phyloP scores from a whole-genome alignment of 1,284 basidiomycete genomes.

The Paramarasmius palmivorus region DNA sequence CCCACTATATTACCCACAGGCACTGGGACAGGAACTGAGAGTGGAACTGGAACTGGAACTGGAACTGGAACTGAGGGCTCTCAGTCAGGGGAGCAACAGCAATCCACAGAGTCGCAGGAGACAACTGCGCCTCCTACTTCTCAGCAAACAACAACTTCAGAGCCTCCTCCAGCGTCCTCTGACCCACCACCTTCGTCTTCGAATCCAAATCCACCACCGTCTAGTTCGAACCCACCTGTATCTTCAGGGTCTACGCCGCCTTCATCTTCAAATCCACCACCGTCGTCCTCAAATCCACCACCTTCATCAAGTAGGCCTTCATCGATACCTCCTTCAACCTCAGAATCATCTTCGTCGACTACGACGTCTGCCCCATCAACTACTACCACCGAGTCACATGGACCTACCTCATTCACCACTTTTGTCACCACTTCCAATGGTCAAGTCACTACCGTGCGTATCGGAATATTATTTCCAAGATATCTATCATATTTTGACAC shows the following conservation, averaged over 20 bases:
- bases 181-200: neutral
- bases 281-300: neutral
- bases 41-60: neutral
- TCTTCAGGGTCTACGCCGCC: neutral
- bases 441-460: conserved; percentile 4
- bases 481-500: neutral
- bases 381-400: conserved; percentile 9
- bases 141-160: neutral
- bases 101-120: neutral
- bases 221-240: neutral
- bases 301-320: neutral
- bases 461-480: neutral
- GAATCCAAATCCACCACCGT: neutral
- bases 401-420: conserved; percentile 16
- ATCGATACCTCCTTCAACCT: conserved; percentile 14
- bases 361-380: conserved; percentile 17
- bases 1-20: neutral
- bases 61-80: neutral
- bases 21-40: neutral
- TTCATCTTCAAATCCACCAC: conserved; percentile 3
- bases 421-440: conserved; percentile 11
- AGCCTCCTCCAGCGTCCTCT: neutral
- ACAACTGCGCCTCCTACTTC: too few species aligned
- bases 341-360: conserved; percentile 12
- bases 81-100: neutral